Conservation (phyloP, 1,284 basidiomycete species). For the Porodaedalea pini region DNA sequence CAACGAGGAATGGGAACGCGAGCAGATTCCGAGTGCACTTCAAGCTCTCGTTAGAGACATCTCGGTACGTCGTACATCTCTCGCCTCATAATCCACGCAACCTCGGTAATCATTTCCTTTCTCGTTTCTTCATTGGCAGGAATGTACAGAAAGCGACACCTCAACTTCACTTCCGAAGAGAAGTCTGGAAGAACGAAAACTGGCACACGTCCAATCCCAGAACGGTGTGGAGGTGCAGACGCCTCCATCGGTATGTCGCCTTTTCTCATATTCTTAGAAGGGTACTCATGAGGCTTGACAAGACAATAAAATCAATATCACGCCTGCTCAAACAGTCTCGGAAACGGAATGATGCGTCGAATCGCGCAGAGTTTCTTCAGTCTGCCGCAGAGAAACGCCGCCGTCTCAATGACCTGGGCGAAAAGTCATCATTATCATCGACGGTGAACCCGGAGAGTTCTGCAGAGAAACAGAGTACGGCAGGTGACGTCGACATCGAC, state of each 20-base stretch:
- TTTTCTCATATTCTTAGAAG: background rate
- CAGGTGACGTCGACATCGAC: background rate
- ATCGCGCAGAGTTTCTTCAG: constrained; percentile 66
- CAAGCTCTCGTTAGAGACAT: constrained; percentile 48
- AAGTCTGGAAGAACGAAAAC: constrained; percentile 59
- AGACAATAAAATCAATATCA: constrained; percentile 71
- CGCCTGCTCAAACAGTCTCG: constrained; percentile 64
- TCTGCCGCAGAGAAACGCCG: constrained; percentile 52
- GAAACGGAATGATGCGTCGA: constrained; percentile 67
- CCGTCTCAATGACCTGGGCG: constrained; percentile 27
- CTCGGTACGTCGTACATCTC: constrained; percentile 39
- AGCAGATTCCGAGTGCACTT: constrained; percentile 52
- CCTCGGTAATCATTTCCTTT: background rate
- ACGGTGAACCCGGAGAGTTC: background rate
- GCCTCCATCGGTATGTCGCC: constrained; percentile 47
- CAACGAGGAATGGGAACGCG: constrained; percentile 60
- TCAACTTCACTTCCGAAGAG: constrained; percentile 28
- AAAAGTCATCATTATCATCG: constrained; percentile 8
- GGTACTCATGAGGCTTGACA: background rate
- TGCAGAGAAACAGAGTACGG: background rate
- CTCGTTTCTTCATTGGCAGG: background rate
- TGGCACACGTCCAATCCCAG: constrained; percentile 51
- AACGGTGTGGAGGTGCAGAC: constrained; percentile 44
- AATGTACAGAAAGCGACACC: constrained; percentile 27
- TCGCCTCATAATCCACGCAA: background rate